These are phyloP conservation scores for Penicillium salamii DNA, from an alignment of 495 filamentous ascomycete species.

Conservation along the genomic window DNA sequence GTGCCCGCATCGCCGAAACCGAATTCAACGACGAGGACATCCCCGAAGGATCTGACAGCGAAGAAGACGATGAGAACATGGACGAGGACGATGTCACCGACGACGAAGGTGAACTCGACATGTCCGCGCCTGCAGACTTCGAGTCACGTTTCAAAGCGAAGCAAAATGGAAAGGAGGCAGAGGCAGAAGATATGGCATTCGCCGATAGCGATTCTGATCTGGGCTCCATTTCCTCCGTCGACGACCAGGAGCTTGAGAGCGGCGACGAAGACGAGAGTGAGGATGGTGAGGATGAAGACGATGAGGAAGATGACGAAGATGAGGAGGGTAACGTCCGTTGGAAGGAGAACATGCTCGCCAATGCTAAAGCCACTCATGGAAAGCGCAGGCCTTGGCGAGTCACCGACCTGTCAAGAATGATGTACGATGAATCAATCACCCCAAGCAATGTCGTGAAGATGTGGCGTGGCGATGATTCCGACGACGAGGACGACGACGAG, in stretches of 20 bases:
- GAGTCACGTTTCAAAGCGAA: constrained; percentile 40
- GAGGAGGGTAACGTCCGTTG: constrained; percentile 68
- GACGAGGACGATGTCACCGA: constrained; percentile 23
- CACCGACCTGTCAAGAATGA: constrained; percentile 73
- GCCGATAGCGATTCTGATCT: constrained; percentile 95
- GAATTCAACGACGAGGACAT: constrained; percentile 52
- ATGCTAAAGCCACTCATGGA: constrained; percentile 67
- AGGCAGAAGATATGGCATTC: constrained; percentile 73
- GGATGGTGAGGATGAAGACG: constrained; percentile 59
- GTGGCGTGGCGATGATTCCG: constrained; percentile 68
- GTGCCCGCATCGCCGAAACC: constrained; percentile 58
- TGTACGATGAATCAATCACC: constrained; percentile 81
- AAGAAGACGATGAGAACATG: constrained; percentile 50
- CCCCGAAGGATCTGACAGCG: constrained; percentile 63
- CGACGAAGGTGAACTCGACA: constrained; percentile 38
- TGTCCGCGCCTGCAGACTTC: constrained; percentile 42
- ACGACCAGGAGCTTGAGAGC: constrained; percentile 61
- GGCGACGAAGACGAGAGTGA: constrained; percentile 53
- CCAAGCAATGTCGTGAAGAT: constrained; percentile 69
- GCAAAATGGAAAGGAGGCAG: constrained; percentile 38
- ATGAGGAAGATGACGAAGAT: constrained; percentile 54
- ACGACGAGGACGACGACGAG: constrained; percentile 31
- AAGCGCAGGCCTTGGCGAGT: constrained; percentile 68
- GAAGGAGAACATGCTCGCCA: constrained; percentile 83
- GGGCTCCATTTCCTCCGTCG: constrained; percentile 77